Percentiles rank a stretch among this genome's conserved stretches.
Conservation (phyloP, 805 yeast species). For the Ogataea polymorpha region DNA sequence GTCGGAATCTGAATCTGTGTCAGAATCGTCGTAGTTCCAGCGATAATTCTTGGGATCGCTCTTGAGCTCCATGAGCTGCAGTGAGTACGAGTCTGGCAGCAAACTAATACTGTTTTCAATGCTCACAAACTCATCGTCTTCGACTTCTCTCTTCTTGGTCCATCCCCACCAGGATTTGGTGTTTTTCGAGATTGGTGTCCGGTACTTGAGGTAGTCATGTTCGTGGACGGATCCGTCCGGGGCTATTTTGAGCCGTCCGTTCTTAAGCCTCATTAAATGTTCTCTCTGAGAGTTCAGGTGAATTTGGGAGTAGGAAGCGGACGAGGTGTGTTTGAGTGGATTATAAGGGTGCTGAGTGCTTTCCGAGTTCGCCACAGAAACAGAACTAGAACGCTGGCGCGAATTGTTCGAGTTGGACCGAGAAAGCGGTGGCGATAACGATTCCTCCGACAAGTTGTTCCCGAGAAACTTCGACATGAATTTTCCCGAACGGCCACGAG, state of each 20-base stretch:
- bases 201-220: constrained; percentile 34
- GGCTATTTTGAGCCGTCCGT: constrained; percentile 29
- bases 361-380: constrained; percentile 21
- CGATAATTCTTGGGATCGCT: constrained; percentile 36
- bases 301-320: constrained; percentile 24
- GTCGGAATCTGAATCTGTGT: constrained; percentile 19
- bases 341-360: constrained; percentile 11
- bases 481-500: constrained; percentile 22
- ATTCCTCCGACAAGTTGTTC: constrained; percentile 18
- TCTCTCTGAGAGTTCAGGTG: constrained; percentile 24
- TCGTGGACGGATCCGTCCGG: constrained; percentile 33
- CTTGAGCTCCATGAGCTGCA: constrained; percentile 34
- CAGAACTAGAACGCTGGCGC: constrained; percentile 21
- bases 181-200: constrained; percentile 31
- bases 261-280: constrained; percentile 24
- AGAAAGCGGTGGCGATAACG: constrained; percentile 23
- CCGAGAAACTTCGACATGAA: constrained; percentile 22
- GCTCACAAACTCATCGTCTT: constrained; percentile 24
- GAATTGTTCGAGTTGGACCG: constrained; percentile 20
- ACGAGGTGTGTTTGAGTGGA: constrained; percentile 27
- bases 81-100: constrained; percentile 36
- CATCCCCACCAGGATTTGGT: constrained; percentile 31
- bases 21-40: constrained; percentile 39
- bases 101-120: constrained; percentile 34
- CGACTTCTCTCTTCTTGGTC: constrained; percentile 33